These are phyloP conservation scores for Adansonia gregorii DNA, from an alignment of 441 rosid genomes.

Conservation along the genomic window DNA sequence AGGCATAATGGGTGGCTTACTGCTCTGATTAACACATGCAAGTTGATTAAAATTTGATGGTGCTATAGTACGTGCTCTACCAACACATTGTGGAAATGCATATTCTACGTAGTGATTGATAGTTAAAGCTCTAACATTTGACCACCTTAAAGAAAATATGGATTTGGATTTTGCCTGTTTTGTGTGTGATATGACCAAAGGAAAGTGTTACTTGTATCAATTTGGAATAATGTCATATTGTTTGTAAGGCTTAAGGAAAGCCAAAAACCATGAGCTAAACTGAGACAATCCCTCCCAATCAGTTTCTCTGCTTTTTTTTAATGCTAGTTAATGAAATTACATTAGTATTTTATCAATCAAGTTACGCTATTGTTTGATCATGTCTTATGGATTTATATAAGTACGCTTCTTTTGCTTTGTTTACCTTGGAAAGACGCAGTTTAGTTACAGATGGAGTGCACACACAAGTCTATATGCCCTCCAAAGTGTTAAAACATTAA, in stretches of 20 bases:
- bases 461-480: background rate
- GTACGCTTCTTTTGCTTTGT: background rate
- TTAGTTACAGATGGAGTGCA: conserved; percentile 16
- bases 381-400: background rate
- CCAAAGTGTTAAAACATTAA: background rate
- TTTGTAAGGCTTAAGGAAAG: conserved; percentile 17
- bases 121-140: conserved; percentile 19
- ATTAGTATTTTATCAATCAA: conserved; percentile 7
- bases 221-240: background rate
- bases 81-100: background rate
- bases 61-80: conserved; percentile 17
- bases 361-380: background rate
- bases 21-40: conserved; percentile 1
- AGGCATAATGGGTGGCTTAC: conserved; percentile 1
- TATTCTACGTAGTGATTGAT: conserved; percentile 11
- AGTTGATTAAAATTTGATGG: conserved; percentile 17
- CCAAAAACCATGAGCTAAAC: background rate
- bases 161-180: conserved; percentile 4
- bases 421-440: conserved; percentile 13
- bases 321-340: conserved; percentile 4
- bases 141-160: conserved; percentile 6
- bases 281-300: background rate
- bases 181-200: background rate
- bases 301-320: background rate
- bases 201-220: background rate